These are phyloP conservation scores for Orbilia quercus DNA, from an alignment of 2,329 filamentous ascomycete genomes.

Conservation along the genomic window DNA sequence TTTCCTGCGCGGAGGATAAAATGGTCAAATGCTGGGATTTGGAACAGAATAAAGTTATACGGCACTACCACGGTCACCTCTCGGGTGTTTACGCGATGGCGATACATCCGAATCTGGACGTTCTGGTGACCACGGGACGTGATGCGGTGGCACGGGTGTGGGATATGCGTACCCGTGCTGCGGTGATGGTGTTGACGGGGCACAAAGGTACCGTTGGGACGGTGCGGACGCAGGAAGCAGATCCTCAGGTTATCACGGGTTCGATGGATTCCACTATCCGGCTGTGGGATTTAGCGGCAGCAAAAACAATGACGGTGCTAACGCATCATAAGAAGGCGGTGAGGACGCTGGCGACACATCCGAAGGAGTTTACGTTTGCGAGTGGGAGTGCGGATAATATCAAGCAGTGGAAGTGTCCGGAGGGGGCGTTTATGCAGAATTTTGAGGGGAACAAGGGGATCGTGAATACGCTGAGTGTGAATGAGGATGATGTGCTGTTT, in stretches of 20 bases:
- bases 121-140: conserved; percentile 91
- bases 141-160: conserved; percentile 95
- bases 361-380: conserved; percentile 95
- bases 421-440: conserved; percentile 98
- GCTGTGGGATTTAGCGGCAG: conserved; percentile 94
- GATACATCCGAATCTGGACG: conserved; percentile 93
- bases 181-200: conserved; percentile 90
- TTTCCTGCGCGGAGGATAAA: conserved; percentile 98
- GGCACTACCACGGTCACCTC: conserved; percentile 96
- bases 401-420: conserved; percentile 99
- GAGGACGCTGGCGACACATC: conserved; percentile 83
- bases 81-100: conserved; percentile 94
- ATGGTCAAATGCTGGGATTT: conserved; percentile 99
- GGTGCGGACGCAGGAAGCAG: conserved; percentile 91
- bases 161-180: conserved; percentile 97
- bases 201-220: conserved; percentile 92
- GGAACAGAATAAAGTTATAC: conserved; percentile 99
- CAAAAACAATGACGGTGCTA: conserved; percentile 93
- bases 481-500: conserved; percentile 94
- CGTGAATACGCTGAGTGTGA: conserved; percentile 92
- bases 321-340: conserved; percentile 99
- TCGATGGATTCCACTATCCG: conserved; percentile 91
- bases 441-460: conserved; percentile 97
- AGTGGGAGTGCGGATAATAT: conserved; percentile 91
- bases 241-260: conserved; percentile 93